Percentiles rank a stretch among this genome's conserved stretches.
phyloP scores from a whole-genome alignment of 1,284 basidiomycete genomes.

The Tranzscheliella williamsii region DNA sequence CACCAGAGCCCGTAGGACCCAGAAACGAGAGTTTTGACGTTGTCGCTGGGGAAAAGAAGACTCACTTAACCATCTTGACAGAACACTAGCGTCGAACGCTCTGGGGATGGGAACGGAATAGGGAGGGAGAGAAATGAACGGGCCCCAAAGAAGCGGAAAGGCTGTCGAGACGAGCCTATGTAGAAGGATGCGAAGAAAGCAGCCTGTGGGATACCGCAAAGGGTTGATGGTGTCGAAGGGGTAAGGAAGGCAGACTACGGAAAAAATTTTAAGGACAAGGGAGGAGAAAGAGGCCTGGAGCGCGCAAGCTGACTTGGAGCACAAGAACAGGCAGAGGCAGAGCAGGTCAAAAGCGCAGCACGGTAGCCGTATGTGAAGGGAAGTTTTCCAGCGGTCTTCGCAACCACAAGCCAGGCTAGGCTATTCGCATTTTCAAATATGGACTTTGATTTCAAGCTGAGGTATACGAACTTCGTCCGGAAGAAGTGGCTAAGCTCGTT shows the following conservation, averaged over 20 bases:
- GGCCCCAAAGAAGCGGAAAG: conserved; percentile 1
- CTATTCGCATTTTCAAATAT: too few relatives aligned
- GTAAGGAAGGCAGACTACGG: neutral
- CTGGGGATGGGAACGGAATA: conserved; percentile 24
- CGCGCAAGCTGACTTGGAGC: too few relatives aligned
- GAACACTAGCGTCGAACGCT: conserved; percentile 37
- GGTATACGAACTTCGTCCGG: too few relatives aligned
- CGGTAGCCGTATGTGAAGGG: too few relatives aligned
- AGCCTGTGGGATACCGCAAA: neutral
- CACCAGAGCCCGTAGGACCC: too few relatives aligned
- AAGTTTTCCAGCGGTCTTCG: too few relatives aligned
- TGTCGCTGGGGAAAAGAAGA: conserved; percentile 1
- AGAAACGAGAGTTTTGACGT: too few relatives aligned
- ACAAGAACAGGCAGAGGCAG: too few relatives aligned
- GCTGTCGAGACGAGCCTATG: neutral
- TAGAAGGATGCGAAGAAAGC: neutral
- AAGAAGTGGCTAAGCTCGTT: too few relatives aligned
- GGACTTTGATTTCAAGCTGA: too few relatives aligned
- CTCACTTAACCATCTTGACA: conserved; percentile 51
- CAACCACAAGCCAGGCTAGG: too few relatives aligned
- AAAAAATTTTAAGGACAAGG: neutral
- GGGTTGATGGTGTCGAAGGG: conserved; percentile 1
- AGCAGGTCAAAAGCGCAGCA: too few relatives aligned
- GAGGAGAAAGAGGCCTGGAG: neutral
- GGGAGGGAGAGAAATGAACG: conserved; percentile 8